Evolutionary conservation across 495 filamentous ascomycete species (phyloP).

Genomic region (Penicillium chermesinum): DNA sequence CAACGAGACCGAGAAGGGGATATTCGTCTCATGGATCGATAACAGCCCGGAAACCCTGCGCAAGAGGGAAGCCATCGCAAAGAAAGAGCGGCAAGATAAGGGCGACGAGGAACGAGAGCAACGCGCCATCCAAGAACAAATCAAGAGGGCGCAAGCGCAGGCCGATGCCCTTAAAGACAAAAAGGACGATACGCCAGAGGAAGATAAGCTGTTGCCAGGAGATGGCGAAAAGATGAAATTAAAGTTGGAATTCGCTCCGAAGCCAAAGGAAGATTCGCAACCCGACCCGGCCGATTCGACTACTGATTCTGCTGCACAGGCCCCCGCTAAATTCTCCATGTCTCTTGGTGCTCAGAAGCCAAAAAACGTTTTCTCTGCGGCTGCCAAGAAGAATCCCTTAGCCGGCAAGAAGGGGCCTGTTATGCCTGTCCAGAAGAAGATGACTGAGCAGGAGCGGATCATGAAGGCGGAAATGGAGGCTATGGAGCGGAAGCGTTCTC

Average conservation of each 20-base stretch:
- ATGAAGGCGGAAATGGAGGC: slow-evolving; percentile 76
- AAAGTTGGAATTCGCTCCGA: slow-evolving; percentile 54
- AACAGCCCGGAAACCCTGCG: slow-evolving; percentile 77
- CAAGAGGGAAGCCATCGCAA: slow-evolving; percentile 70
- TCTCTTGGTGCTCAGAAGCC: slow-evolving; percentile 58
- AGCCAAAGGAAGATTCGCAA: slow-evolving; percentile 12
- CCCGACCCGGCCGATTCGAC: slow-evolving; percentile 26
- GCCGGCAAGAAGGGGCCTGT: slow-evolving; percentile 56
- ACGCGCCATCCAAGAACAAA: slow-evolving; percentile 70
- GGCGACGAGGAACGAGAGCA: slow-evolving; percentile 89
- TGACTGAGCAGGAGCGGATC: slow-evolving; percentile 84
- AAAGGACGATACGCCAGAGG: slow-evolving; percentile 30
- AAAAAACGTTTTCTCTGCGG: slow-evolving; percentile 78
- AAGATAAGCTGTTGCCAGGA: slow-evolving; percentile 49
- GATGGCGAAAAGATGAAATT: slow-evolving; percentile 83
- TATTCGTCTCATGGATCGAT: slow-evolving; percentile 88
- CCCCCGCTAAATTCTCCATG: slow-evolving; percentile 46
- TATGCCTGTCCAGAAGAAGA: slow-evolving; percentile 63
- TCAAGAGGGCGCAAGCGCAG: slow-evolving; percentile 55
- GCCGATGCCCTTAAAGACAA: slow-evolving; percentile 29
- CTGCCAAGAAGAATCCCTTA: slow-evolving; percentile 59
- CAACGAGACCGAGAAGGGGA: slow-evolving; percentile 80
- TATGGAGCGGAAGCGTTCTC: slow-evolving; percentile 61
- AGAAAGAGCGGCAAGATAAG: slow-evolving; percentile 78
- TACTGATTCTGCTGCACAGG: slow-evolving; percentile 17